These are phyloP conservation scores for Paraleonurus japonicus DNA, from an alignment of 257 asterid species.

Conservation along the genomic window DNA sequence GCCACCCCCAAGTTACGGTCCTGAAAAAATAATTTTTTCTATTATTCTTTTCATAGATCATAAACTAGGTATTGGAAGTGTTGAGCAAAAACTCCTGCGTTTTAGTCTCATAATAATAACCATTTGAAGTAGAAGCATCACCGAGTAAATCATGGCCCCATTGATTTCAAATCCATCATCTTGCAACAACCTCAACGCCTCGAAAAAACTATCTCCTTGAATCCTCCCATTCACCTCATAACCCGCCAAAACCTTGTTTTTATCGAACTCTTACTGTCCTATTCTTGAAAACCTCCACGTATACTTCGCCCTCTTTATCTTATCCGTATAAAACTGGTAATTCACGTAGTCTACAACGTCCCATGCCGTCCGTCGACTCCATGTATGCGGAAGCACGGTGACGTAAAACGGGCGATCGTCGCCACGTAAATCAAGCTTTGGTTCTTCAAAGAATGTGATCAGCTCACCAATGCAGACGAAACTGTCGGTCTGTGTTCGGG, in stretches of 20 bases:
- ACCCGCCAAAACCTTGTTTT: constrained; percentile 54
- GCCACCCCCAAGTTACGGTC: too few species aligned
- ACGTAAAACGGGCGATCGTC: constrained; percentile 54
- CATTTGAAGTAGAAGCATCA: constrained; percentile 59
- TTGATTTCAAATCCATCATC: constrained; percentile 43
- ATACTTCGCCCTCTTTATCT: constrained; percentile 41
- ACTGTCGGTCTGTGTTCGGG: constrained; percentile 34
- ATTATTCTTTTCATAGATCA: too few species aligned
- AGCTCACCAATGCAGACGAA: constrained; percentile 72
- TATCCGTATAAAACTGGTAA: constrained; percentile 70
- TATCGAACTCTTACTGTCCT: constrained; percentile 40
- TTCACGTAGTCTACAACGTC: constrained; percentile 58
- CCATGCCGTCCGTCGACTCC: constrained; percentile 37
- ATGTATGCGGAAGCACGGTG: constrained; percentile 47
- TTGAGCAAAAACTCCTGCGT: constrained; percentile 58
- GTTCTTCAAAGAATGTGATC: constrained; percentile 49
- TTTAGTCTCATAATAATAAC: constrained; percentile 49
- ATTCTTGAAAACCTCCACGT: constrained; percentile 41
- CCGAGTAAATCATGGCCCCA: constrained; percentile 75
- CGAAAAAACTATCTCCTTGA: constrained; percentile 65
- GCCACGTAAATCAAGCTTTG: constrained; percentile 54
- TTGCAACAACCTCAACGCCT: constrained; percentile 47
- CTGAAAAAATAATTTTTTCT: too few species aligned
- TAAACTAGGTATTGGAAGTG: constrained; percentile 35
- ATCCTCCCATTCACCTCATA: constrained; percentile 77